Conservation (phyloP, 140 eudicot genomes). For the Bidens hawaiensis region DNA sequence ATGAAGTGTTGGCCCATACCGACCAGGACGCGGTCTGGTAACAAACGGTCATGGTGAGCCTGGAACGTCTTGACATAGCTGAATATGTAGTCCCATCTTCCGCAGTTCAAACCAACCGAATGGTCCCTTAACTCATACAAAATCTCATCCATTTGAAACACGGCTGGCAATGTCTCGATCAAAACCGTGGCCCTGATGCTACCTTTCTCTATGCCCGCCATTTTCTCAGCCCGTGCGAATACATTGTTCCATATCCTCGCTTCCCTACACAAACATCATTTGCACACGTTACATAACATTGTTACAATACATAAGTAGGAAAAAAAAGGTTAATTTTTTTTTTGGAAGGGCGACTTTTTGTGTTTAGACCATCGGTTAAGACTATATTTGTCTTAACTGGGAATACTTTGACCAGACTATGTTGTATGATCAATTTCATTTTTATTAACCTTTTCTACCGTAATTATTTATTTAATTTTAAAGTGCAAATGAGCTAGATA, state of each 20-base stretch:
- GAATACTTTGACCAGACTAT: no score
- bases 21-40: constrained; percentile 78
- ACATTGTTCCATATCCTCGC: constrained; percentile 92
- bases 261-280: constrained; percentile 46
- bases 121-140: constrained; percentile 79
- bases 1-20: constrained; percentile 95
- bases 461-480: no score
- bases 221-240: constrained; percentile 68
- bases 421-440: no score
- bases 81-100: constrained; percentile 96
- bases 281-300: not conserved
- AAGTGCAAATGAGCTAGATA: no score
- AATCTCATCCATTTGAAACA: constrained; percentile 89
- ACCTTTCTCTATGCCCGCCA: constrained; percentile 73
- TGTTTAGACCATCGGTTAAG: no score
- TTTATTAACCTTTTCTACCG: no score
- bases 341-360: no score
- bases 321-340: not conserved
- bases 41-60: constrained; percentile 78
- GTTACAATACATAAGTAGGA: no score
- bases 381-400: no score
- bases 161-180: constrained; percentile 93
- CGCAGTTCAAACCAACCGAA: constrained; percentile 88
- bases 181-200: constrained; percentile 91
- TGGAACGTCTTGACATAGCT: constrained; percentile 95